These are phyloP conservation scores for Westerdykella ornata DNA, from an alignment of 2,329 filamentous ascomycete species.

Conservation along the genomic window DNA sequence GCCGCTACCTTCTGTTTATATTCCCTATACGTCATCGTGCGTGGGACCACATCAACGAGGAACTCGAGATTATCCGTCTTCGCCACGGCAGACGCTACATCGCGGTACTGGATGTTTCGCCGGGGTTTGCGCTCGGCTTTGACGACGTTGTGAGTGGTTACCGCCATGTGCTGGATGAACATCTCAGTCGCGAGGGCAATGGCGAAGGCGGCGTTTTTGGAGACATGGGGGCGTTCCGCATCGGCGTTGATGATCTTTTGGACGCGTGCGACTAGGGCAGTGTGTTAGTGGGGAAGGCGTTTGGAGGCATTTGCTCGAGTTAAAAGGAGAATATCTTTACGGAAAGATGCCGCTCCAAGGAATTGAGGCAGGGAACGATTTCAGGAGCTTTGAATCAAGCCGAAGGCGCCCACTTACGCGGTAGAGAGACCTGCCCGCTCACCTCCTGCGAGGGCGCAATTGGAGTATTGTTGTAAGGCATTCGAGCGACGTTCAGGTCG, in stretches of 20 bases:
- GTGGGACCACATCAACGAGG: conserved; percentile 81
- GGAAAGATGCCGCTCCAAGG: neutral
- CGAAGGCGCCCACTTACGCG: conserved; percentile 53
- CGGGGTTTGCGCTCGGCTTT: conserved; percentile 88
- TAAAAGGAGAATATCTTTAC: neutral
- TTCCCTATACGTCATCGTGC: conserved; percentile 73
- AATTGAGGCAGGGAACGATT: neutral
- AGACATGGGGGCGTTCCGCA: conserved; percentile 68
- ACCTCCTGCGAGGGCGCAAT: conserved; percentile 75
- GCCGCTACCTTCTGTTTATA: conserved; percentile 31
- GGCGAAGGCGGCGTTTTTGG: conserved; percentile 88
- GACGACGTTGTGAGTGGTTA: conserved; percentile 78
- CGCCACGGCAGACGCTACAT: conserved; percentile 79
- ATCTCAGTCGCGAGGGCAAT: conserved; percentile 92
- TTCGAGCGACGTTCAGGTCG: conserved; percentile 34
- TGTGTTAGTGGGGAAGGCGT: neutral
- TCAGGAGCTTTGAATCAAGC: neutral
- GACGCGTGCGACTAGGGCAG: conserved; percentile 69
- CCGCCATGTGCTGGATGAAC: conserved; percentile 87
- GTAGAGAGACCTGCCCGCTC: conserved; percentile 77
- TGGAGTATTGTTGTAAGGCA: conserved; percentile 86
- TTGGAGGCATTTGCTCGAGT: conserved; percentile 4
- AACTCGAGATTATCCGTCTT: conserved; percentile 94
- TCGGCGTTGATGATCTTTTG: conserved; percentile 93
- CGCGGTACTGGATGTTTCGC: conserved; percentile 91